Conservation (phyloP, 257 asterid species). For the Scutellaria barbata region DNA sequence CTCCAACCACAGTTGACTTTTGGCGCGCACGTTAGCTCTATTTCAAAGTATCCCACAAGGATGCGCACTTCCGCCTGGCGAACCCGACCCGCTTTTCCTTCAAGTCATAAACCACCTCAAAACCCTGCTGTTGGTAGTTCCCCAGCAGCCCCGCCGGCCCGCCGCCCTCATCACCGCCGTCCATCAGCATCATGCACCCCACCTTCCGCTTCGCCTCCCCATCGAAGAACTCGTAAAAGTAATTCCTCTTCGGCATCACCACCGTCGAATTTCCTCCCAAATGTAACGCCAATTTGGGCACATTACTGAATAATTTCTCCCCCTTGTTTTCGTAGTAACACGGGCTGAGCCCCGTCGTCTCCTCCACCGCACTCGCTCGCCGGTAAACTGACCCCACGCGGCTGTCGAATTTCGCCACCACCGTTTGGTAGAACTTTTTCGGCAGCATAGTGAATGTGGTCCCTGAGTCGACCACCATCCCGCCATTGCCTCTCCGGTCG, state of each 20-base stretch:
- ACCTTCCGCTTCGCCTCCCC: constrained; percentile 48
- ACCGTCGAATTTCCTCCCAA: constrained; percentile 83
- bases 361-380: constrained; percentile 68
- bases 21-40: constrained; percentile 43
- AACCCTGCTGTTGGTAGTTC: constrained; percentile 95
- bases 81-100: constrained; percentile 75
- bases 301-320: constrained; percentile 13
- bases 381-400: constrained; percentile 47
- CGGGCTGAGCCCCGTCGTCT: constrained; percentile 73
- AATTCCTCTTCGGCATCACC: constrained; percentile 80
- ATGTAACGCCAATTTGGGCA: constrained; percentile 64
- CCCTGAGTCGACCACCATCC: constrained; percentile 99
- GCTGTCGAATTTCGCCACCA: constrained; percentile 51
- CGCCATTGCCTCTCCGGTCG: constrained; percentile 75
- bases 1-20: constrained; percentile 4
- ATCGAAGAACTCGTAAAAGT: constrained; percentile 69
- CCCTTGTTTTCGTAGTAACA: constrained; percentile 57
- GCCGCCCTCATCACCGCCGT: constrained; percentile 82
- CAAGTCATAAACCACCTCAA: constrained; percentile 95
- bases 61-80: constrained; percentile 78
- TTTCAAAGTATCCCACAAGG: constrained; percentile 77
- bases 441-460: constrained; percentile 94
- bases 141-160: constrained; percentile 97
- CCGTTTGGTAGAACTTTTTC: constrained; percentile 48
- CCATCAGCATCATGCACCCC: constrained; percentile 88